phyloP scores from a whole-genome alignment of 1,284 basidiomycete genomes.

The Trametes versicolor region DNA sequence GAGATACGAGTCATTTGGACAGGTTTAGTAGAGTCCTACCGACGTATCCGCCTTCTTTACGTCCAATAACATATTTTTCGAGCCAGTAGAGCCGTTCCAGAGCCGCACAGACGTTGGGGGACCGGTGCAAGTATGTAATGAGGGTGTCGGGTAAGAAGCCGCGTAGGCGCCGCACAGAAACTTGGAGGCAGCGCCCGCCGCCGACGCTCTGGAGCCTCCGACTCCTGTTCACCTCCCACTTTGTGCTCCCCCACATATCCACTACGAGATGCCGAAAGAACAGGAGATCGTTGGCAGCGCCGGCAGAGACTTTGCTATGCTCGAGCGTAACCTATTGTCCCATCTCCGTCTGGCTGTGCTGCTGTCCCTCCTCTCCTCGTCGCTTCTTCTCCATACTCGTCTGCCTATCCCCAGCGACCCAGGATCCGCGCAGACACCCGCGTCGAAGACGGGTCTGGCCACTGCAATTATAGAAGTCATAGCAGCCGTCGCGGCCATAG shows the following conservation, averaged over 20 bases:
- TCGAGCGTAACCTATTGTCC: constrained; percentile 76
- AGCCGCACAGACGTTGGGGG: no score
- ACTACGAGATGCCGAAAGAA: constrained; percentile 38
- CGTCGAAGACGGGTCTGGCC: constrained; percentile 37
- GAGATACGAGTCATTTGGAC: no score
- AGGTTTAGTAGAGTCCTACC: no score
- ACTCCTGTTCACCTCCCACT: neutral
- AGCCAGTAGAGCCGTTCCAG: no score
- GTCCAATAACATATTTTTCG: no score
- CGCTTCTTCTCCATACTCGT: constrained; percentile 66
- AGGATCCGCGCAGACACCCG: constrained; percentile 36
- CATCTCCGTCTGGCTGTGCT: constrained; percentile 72
- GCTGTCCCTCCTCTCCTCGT: constrained; percentile 69
- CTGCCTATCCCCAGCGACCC: constrained; percentile 53
- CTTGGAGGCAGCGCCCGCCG: no score
- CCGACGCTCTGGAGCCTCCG: neutral
- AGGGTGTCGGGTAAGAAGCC: no score
- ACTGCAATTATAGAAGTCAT: constrained; percentile 44
- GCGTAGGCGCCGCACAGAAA: no score
- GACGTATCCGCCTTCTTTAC: no score
- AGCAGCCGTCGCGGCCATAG: constrained; percentile 63
- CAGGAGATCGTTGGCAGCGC: constrained; percentile 54
- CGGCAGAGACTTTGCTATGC: constrained; percentile 78
- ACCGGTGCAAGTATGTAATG: no score
- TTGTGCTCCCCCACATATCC: neutral